Evolutionary conservation across 345 rosid genomes (phyloP).

Genomic region (Barbarea vulgaris): DNA sequence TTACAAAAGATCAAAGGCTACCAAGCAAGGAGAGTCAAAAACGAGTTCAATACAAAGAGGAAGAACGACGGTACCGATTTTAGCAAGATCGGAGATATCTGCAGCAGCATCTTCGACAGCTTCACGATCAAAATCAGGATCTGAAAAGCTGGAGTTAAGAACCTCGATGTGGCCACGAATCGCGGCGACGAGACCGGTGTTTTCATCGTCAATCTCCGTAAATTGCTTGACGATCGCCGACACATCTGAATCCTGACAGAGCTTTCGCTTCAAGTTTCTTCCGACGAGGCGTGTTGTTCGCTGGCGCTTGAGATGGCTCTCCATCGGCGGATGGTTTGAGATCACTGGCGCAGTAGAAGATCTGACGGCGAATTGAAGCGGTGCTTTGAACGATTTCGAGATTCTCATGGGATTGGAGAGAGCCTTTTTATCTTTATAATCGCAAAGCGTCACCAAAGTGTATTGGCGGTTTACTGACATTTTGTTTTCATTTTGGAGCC

Average conservation of each 20-base stretch:
- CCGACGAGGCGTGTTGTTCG: slow-evolving; percentile 32
- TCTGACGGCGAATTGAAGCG: not conserved
- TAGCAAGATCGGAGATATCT: slow-evolving; percentile 53
- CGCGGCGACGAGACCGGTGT: slow-evolving; percentile 37
- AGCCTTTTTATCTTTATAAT: slow-evolving; percentile 12
- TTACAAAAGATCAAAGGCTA: not conserved
- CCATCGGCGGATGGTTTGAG: slow-evolving; percentile 42
- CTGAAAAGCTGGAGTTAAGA: slow-evolving; percentile 51
- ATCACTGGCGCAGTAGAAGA: not conserved
- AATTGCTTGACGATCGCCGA: slow-evolving; percentile 23
- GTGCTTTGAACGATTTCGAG: not conserved
- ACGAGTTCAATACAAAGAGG: not conserved
- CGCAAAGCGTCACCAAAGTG: not conserved
- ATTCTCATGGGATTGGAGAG: not conserved
- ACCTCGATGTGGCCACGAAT: slow-evolving; percentile 51
- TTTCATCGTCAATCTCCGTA: slow-evolving; percentile 14
- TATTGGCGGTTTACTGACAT: slow-evolving; percentile 14
- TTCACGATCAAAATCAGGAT: slow-evolving; percentile 48
- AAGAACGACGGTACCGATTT: slow-evolving; percentile 47
- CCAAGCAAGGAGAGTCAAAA: not conserved
- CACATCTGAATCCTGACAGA: slow-evolving; percentile 42
- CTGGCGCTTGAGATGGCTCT: slow-evolving; percentile 42
- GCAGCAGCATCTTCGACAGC: slow-evolving; percentile 51
- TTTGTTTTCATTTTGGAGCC: slow-evolving; percentile 23
- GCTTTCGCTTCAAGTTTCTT: slow-evolving; percentile 61